Conservation (phyloP, 2,329 filamentous ascomycete genomes). For the Aspergillus aculeatus region DNA sequence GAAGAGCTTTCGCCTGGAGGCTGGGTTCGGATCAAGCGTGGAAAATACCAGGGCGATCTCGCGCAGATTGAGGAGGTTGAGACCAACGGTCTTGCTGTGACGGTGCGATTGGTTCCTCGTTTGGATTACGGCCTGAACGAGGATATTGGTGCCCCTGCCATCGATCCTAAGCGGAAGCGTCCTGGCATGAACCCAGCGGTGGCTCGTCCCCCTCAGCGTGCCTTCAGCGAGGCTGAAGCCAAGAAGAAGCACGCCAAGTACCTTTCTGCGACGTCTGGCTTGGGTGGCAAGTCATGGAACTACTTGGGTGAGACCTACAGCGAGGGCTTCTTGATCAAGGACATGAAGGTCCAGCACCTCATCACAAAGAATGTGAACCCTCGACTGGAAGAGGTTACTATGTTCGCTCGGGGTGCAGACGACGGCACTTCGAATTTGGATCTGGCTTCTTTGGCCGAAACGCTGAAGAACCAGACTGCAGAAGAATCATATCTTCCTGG, state of each 20-base stretch:
- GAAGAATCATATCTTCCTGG: constrained; percentile 86
- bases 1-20: constrained; percentile 81
- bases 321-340: constrained; percentile 90
- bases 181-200: constrained; percentile 51
- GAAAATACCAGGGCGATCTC: constrained; percentile 83
- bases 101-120: constrained; percentile 82
- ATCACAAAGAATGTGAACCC: constrained; percentile 89
- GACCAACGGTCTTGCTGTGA: constrained; percentile 85
- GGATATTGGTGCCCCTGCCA: constrained; percentile 58
- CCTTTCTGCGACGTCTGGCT: constrained; percentile 52
- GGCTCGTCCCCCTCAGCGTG: constrained; percentile 78
- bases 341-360: constrained; percentile 84
- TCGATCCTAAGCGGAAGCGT: constrained; percentile 78
- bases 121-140: constrained; percentile 89
- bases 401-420: constrained; percentile 81
- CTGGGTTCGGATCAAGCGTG: constrained; percentile 83
- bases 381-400: constrained; percentile 90
- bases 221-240: constrained; percentile 92
- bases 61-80: constrained; percentile 91
- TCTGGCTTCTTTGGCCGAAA: constrained; percentile 83
- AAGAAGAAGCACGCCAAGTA: constrained; percentile 77
- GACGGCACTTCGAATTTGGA: constrained; percentile 94
- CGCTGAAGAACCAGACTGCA: constrained; percentile 77
- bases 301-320: constrained; percentile 89
- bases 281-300: constrained; percentile 68